Evolutionary conservation across 345 rosid species (phyloP).

Genomic region (Schrenkiella parvula): DNA sequence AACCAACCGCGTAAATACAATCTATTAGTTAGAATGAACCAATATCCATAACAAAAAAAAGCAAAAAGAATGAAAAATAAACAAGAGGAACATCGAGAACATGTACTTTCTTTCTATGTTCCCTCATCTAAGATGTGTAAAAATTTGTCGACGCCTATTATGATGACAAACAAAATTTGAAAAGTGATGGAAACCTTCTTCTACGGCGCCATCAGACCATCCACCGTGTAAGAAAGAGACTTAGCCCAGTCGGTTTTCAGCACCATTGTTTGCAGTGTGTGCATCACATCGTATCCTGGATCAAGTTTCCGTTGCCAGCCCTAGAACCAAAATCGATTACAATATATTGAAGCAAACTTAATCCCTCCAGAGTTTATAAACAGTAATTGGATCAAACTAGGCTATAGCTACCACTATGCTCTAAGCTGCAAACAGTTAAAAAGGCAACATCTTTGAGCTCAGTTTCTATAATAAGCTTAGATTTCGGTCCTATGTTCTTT

Average conservation of each 20-base stretch:
- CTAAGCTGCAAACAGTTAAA: not conserved
- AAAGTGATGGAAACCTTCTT: conserved; percentile 11
- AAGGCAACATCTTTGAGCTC: not conserved
- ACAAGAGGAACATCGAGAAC: conserved; percentile 21
- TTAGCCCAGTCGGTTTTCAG: conserved; percentile 93
- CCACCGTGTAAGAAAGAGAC: conserved; percentile 91
- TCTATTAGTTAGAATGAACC: conserved; percentile 29
- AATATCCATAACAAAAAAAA: conserved; percentile 13
- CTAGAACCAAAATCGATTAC: conserved; percentile 35
- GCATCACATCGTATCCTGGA: conserved; percentile 87
- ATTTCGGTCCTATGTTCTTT: not conserved
- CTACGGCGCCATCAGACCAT: conserved; percentile 93
- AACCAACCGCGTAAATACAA: conserved; percentile 31
- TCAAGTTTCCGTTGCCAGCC: conserved; percentile 99
- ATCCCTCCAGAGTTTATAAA: not conserved
- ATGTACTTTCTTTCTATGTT: conserved; percentile 30
- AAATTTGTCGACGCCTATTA: conserved; percentile 15
- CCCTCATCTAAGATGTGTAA: conserved; percentile 28
- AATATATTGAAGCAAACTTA: not conserved
- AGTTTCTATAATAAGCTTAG: not conserved
- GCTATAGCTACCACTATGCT: conserved; percentile 1
- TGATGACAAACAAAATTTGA: conserved; percentile 26
- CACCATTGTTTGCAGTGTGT: conserved; percentile 74
- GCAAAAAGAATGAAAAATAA: conserved; percentile 24
- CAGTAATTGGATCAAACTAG: conserved; percentile 5